Evolutionary conservation across 2,329 filamentous ascomycete species (phyloP).

Genomic region (Neofusicoccum laricinum): DNA sequence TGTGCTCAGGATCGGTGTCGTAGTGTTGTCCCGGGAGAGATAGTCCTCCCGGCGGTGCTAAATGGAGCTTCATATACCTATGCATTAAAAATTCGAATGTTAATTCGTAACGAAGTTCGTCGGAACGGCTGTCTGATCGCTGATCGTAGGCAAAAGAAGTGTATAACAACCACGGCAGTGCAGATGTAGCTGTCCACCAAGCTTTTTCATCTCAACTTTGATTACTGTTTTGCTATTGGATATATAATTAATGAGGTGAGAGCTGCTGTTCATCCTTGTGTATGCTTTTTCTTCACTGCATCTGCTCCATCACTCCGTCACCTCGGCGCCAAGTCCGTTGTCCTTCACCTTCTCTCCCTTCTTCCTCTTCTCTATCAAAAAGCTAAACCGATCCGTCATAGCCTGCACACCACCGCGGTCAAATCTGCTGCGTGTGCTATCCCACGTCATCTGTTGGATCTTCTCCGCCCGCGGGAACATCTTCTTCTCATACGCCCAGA

Average conservation of each 20-base stretch:
- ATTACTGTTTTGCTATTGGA: too few species aligned
- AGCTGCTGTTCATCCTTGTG: too few species aligned
- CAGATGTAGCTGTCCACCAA: too few species aligned
- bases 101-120: too few species aligned
- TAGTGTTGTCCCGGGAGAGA: neutral
- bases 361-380: neutral
- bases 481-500: constrained; percentile 22
- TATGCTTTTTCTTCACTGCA: neutral
- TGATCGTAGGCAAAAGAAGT: too few species aligned
- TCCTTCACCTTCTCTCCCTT: constrained; percentile 1
- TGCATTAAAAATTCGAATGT: too few species aligned
- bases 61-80: too few species aligned
- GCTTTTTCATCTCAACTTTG: too few species aligned
- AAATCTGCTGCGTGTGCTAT: constrained; percentile 5
- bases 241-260: too few species aligned
- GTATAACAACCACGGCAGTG: too few species aligned
- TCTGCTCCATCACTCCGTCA: neutral
- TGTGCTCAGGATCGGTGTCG: neutral
- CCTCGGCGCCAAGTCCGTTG: neutral
- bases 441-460: constrained; percentile 33
- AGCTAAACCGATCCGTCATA: constrained; percentile 31
- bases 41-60: neutral
- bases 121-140: too few species aligned
- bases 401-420: constrained; percentile 24
- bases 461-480: constrained; percentile 26